A percentile compares a stretch with the other conserved stretches of the same genome.
Evolutionary conservation across 805 yeast species (phyloP).

Genomic region (Maudiozyma bulderi): DNA sequence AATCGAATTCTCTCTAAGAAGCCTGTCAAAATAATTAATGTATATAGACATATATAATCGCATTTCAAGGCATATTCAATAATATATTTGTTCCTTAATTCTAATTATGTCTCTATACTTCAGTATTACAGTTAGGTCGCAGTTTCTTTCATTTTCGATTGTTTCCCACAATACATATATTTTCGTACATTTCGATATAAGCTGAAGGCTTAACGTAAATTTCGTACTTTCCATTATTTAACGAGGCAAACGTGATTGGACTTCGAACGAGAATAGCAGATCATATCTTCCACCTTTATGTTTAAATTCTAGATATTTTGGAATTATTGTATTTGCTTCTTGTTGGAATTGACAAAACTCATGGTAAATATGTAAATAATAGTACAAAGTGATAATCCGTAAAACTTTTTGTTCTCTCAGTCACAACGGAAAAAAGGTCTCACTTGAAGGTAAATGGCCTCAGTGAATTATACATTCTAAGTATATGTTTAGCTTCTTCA

Average conservation of each 20-base stretch:
- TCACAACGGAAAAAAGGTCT: neutral
- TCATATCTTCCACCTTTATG: too few relatives aligned
- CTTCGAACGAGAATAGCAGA: too few relatives aligned
- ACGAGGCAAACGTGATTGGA: too few relatives aligned
- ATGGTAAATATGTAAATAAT: neutral
- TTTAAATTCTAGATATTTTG: neutral
- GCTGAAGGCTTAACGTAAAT: too few relatives aligned
- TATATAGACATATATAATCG: neutral
- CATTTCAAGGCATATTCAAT: neutral
- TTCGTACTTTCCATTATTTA: too few relatives aligned
- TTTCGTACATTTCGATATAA: too few relatives aligned
- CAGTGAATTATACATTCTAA: neutral
- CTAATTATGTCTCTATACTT: too few relatives aligned
- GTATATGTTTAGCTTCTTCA: too few relatives aligned
- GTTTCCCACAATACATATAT: too few relatives aligned
- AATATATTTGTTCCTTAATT: too few relatives aligned
- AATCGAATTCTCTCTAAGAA: constrained; percentile 36
- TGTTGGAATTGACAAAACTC: neutral
- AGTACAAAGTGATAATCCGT: neutral
- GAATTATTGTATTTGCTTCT: neutral
- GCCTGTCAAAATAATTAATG: constrained; percentile 4
- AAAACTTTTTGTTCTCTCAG: neutral
- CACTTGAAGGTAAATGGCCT: neutral
- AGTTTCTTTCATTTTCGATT: too few relatives aligned
- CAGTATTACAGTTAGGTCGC: too few relatives aligned